phyloP scores from a whole-genome alignment of 2,329 filamentous ascomycete species.

The Beauveria asiatica region DNA sequence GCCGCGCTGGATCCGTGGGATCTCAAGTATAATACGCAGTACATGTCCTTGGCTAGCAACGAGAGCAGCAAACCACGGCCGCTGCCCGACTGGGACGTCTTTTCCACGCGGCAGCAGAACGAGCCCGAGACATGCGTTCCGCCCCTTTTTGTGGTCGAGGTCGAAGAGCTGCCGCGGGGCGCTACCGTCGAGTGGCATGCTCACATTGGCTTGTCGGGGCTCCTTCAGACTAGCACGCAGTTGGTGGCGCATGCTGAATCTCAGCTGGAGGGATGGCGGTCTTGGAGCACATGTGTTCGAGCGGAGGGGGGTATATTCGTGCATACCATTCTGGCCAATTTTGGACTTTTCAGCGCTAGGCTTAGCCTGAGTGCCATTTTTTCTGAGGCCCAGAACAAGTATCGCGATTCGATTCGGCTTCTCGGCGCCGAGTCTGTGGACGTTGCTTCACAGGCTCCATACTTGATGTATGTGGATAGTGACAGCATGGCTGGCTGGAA shows the following conservation, averaged over 20 bases:
- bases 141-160: constrained; percentile 66
- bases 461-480: constrained; percentile 22
- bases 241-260: constrained; percentile 16
- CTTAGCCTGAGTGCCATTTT: constrained; percentile 12
- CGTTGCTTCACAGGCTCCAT: constrained; percentile 16
- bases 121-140: constrained; percentile 37
- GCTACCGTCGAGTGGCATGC: constrained; percentile 80
- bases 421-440: constrained; percentile 4
- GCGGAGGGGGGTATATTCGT: constrained; percentile 17
- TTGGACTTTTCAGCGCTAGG: not conserved
- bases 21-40: constrained; percentile 47
- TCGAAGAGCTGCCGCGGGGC: constrained; percentile 65
- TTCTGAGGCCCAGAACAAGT: constrained; percentile 12
- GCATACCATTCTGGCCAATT: constrained; percentile 23
- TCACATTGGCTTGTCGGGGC: constrained; percentile 46
- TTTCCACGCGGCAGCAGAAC: constrained; percentile 30
- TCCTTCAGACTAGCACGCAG: constrained; percentile 22
- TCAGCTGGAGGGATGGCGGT: constrained; percentile 18
- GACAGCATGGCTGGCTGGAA: constrained; percentile 12
- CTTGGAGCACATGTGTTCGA: constrained; percentile 21
- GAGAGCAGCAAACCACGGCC: constrained; percentile 19
- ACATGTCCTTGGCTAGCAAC: constrained; percentile 31
- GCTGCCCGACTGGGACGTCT: constrained; percentile 44
- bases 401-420: not conserved
- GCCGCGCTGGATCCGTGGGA: constrained; percentile 61